Percentiles rank a stretch among this genome's conserved stretches.
These are phyloP conservation scores for Coemansia sp. DNA, from an alignment of 192 early-diverging fungal species.

Conservation along the genomic window DNA sequence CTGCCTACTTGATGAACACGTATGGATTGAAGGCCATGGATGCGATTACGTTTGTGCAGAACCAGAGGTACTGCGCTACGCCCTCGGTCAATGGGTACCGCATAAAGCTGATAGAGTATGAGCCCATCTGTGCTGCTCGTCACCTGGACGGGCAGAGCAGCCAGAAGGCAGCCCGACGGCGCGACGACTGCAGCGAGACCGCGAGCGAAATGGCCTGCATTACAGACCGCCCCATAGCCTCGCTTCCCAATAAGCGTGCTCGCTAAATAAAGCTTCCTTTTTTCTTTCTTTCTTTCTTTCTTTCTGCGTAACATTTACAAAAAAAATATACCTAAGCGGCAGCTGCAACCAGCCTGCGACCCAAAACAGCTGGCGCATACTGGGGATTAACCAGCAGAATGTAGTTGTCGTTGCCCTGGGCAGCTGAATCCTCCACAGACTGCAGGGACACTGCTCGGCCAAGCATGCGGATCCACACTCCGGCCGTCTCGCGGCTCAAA, in stretches of 20 bases:
- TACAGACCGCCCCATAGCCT: slow-evolving; percentile 5
- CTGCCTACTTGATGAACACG: slow-evolving; percentile 85
- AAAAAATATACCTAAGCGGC: not conserved
- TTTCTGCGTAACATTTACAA: slow-evolving; percentile 1
- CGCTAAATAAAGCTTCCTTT: slow-evolving; percentile 2
- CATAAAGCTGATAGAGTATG: slow-evolving; percentile 46
- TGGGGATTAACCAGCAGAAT: slow-evolving; percentile 36
- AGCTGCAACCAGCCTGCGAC: slow-evolving; percentile 7
- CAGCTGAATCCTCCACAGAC: slow-evolving; percentile 19
- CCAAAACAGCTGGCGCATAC: slow-evolving; percentile 14
- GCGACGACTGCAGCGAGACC: not conserved
- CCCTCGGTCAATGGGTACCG: slow-evolving; percentile 45
- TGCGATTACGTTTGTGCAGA: slow-evolving; percentile 83
- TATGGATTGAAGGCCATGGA: slow-evolving; percentile 62
- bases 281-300: not conserved
- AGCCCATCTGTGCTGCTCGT: slow-evolving; percentile 41
- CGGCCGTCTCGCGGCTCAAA: slow-evolving; percentile 27
- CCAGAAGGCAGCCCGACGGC: slow-evolving; percentile 13
- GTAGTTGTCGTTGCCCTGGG: slow-evolving; percentile 22
- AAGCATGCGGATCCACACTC: slow-evolving; percentile 42
- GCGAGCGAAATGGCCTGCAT: not conserved
- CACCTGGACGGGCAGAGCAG: not conserved
- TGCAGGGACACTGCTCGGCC: slow-evolving; percentile 22
- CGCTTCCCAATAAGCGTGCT: slow-evolving; percentile 20
- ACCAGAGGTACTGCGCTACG: slow-evolving; percentile 72